Evolutionary conservation across 1,284 basidiomycete species (phyloP).

Genomic region (Trichosporon sp.): DNA sequence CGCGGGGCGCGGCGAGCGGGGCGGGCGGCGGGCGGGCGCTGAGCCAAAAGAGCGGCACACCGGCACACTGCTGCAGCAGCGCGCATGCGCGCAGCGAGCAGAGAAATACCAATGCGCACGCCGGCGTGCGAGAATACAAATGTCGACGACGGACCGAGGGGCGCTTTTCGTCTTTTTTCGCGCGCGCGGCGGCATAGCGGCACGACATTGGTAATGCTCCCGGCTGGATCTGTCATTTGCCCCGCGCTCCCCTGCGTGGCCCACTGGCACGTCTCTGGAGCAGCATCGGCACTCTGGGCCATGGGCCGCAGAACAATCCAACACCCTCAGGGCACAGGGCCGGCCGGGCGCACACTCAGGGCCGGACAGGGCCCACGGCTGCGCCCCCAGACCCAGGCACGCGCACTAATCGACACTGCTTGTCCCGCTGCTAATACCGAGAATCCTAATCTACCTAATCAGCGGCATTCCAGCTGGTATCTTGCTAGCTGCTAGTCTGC

Average conservation of each 20-base stretch:
- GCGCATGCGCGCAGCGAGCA: too few species aligned
- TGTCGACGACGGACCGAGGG: not conserved
- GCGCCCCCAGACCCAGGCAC: not conserved
- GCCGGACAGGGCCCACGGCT: not conserved
- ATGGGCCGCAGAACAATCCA: not conserved
- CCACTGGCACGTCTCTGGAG: too few species aligned
- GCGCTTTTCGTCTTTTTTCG: too few species aligned
- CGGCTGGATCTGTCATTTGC: not conserved
- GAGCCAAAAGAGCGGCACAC: too few species aligned
- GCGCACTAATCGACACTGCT: not conserved
- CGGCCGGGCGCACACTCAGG: not conserved
- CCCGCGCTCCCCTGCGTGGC: too few species aligned
- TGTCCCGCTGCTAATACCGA: not conserved
- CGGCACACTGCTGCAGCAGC: too few species aligned
- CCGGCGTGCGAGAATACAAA: not conserved
- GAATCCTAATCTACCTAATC: not conserved
- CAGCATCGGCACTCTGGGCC: too few species aligned
- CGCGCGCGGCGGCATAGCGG: too few species aligned
- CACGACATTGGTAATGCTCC: not conserved
- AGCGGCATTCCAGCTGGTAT: too few species aligned
- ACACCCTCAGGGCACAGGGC: not conserved
- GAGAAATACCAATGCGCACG: not conserved
- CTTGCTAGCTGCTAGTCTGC: too few species aligned
- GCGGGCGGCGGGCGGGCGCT: too few species aligned
- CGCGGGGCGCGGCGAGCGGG: too few species aligned